Evolutionary conservation across 495 filamentous ascomycete species (phyloP).

Genomic region (Tuber indicum): DNA sequence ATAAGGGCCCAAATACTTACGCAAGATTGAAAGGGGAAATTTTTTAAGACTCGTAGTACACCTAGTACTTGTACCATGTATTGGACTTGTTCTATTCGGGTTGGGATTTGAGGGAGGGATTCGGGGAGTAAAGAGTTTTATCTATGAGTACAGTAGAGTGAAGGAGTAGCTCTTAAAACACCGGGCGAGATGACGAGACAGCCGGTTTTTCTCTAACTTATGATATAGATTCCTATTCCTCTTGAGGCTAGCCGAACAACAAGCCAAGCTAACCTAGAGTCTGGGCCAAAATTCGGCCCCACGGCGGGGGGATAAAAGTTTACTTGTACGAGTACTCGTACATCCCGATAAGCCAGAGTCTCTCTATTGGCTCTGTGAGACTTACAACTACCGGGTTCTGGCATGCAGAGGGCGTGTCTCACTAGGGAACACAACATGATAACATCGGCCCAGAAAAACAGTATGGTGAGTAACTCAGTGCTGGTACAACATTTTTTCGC

Average conservation of each 20-base stretch:
- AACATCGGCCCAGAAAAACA: neutral
- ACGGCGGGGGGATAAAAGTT: neutral
- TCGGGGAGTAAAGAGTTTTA: neutral
- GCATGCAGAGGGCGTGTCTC: neutral
- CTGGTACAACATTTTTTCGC: neutral
- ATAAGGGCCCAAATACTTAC: neutral
- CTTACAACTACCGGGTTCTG: neutral
- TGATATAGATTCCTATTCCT: neutral
- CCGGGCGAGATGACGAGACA: neutral
- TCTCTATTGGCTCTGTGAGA: neutral
- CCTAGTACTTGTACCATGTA: neutral
- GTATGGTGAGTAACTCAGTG: neutral
- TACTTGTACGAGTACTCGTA: too few relatives aligned
- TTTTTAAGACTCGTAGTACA: neutral
- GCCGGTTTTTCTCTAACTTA: neutral
- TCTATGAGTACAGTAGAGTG: neutral
- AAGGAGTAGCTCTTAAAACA: neutral
- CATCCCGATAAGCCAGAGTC: neutral
- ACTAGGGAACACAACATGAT: neutral
- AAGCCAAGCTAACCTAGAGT: neutral
- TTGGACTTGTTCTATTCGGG: neutral
- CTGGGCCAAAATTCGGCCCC: neutral
- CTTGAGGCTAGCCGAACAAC: neutral
- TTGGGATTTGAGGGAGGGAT: neutral
- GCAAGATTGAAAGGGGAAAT: neutral